Base-by-base conservation (phyloP, 139 green algal genomes). In the Micractinium conductrix region DNA sequence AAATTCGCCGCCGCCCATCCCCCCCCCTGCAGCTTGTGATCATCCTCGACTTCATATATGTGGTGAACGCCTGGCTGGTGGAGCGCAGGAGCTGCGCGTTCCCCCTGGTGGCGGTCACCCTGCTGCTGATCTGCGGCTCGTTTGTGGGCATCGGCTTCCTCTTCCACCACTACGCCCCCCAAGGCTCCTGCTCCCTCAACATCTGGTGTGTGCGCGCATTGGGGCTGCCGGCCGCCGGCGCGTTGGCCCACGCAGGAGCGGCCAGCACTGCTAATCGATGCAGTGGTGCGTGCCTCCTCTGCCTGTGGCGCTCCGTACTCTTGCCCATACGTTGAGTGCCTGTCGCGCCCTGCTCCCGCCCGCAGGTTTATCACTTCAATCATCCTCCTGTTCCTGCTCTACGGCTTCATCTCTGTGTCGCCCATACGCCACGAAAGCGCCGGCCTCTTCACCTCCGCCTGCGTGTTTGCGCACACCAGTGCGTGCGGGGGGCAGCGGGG, bases 281-380 rank as follows among this genome's bases (percentile, higher is more conserved):
- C n/a, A n/a, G n/a, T n/a, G n/a, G n/a, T n/a, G n/a, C n/a, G n/a
- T n/a, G n/a, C n/a, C n/a, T n/a, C n/a, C n/a, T n/a, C n/a, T n/a
- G n/a, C n/a, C n/a, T n/a, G n/a, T n/a, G n/a, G n/a, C n/a, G n/a
- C n/a, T n/a, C n/a, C n/a, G n/a, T n/a, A n/a, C n/a, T n/a, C n/a
- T n/a, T n/a, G n/a, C n/a, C n/a, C n/a, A n/a, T n/a, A n/a, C n/a
- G n/a, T n/a, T n/a, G n/a, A n/a, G n/a, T n/a, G n/a, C n/a, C n/a
- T n/a, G n/a, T n/a, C n/a, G n/a, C n/a, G n/a, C n/a, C n/a, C n/a
- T n/a, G n/a, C n/a, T n/a, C n/a, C n/a, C n/a, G n/a, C n/a, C n/a
- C n/a, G n/a, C n/a, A n/a, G n/a, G 72, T 96, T 97, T 83, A 95
- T 95, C 83, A 96, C 95, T 1, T 94, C 86, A 76, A 93, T 91